Evolutionary conservation across 2,329 filamentous ascomycete species (phyloP), one percentile per base, ranked within the genome.

Genomic region (Parastagonospora avenae): DNA sequence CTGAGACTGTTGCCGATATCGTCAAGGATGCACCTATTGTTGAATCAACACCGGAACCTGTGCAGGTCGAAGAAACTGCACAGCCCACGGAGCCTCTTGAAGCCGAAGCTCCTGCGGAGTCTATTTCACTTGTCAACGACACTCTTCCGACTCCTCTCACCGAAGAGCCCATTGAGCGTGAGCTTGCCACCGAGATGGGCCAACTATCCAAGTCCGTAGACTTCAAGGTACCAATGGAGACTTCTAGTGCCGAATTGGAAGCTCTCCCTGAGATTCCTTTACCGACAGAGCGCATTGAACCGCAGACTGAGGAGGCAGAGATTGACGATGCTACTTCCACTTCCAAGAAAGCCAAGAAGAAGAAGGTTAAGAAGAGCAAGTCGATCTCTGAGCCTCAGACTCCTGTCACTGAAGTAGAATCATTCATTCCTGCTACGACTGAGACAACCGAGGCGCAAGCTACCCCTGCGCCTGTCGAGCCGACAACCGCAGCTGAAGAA

Each of bases 161-260:
- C 19, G 79, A 58, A 84, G 75, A 47, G 82, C 51, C 59, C 85
- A 80, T 55, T 82, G 83, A 54, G 83, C 53, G 28, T 80, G 76
- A 55, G 81, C 76, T 85, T 81, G 65, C 82, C 72, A 50, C 84
- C 63, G 10, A 77, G 46, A 54, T 64, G 62, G 24, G 60, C 50
- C 68, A 72, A 7, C 32, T 44, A 7, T 30, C 48, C 2, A 48
- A 55, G 36, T 41, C 48, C 9, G 27, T 49, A 9, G 41, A 50
- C 11, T 40, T 43, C 8, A 44, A 55, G 11, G 31, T 48, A 15
- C 36, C 47, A 8, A 32, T 46, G 4, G 45, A 55, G 24, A 42
- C 12, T 10, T 24, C 37, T 11, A 24, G 29, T 5, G n/a, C 42
- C 19, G 12, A 19, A 8, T 36, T 48, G 31, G 16, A 39, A 19